Evolutionary conservation across 139 green algal genomes (phyloP).

Genomic region (Chlorella sp.): DNA sequence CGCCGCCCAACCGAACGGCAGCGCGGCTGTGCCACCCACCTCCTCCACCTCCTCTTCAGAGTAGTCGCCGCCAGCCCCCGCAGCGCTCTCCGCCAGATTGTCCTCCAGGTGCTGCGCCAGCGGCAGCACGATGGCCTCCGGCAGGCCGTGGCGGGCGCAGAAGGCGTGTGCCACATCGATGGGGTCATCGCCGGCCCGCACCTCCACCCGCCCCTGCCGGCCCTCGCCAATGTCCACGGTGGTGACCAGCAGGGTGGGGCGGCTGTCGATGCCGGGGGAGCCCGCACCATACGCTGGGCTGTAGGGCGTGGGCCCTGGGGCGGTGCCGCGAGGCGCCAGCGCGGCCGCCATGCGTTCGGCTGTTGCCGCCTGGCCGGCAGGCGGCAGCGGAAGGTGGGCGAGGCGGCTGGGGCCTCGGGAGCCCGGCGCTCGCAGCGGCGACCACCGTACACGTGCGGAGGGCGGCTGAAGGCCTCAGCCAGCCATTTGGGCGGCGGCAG

Average conservation of each 20-base stretch:
- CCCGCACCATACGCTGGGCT: background rate
- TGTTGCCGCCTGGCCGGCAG: background rate
- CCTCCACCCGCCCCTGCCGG: constrained; percentile 64
- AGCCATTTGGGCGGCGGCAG: no score
- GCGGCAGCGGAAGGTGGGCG: no score
- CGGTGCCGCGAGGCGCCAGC: no score
- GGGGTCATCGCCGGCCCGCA: constrained; percentile 72
- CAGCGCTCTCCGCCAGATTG: constrained; percentile 56
- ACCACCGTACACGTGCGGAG: no score
- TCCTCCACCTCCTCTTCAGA: background rate
- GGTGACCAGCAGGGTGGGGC: constrained; percentile 72
- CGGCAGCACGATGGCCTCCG: constrained; percentile 63
- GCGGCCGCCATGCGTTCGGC: background rate
- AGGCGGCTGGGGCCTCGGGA: no score
- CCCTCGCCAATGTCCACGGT: constrained; percentile 88
- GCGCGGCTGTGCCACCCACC: background rate
- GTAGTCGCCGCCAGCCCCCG: background rate
- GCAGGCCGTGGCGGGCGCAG: constrained; percentile 71
- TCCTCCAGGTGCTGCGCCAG: constrained; percentile 78
- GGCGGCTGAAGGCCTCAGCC: no score
- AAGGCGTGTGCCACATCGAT: constrained; percentile 70
- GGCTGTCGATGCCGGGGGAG: background rate
- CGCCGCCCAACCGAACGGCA: background rate
- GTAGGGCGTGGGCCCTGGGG: background rate
- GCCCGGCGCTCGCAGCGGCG: no score